These are phyloP conservation scores for Hyaloscypha variabilis DNA, from an alignment of 495 filamentous ascomycete genomes.

Conservation along the genomic window DNA sequence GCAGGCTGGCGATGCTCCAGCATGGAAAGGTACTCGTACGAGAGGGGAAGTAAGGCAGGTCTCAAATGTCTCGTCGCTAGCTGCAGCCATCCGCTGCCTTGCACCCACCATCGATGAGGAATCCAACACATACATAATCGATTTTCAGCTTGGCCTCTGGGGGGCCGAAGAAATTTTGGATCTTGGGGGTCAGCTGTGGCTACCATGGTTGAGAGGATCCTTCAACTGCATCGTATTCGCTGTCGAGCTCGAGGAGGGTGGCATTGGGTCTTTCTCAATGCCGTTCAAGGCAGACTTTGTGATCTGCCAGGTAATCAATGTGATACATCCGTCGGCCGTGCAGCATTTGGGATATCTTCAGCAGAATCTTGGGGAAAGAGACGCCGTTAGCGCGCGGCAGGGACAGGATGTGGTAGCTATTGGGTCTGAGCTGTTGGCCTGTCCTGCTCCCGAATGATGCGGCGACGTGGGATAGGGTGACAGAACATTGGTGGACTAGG, in stretches of 20 bases:
- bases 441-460: not conserved
- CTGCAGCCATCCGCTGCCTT: conserved; percentile 28
- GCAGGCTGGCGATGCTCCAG: not conserved
- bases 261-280: not conserved
- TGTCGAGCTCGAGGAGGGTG: not conserved
- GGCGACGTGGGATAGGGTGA: conserved; percentile 2
- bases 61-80: conserved; percentile 11
- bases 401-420: not conserved
- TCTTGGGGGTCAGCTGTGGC: conserved; percentile 13
- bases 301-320: conserved; percentile 8
- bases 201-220: not conserved
- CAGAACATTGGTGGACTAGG: not conserved
- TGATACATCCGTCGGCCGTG: conserved; percentile 27
- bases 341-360: conserved; percentile 20
- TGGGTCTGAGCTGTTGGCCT: conserved; percentile 5
- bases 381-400: conserved; percentile 28
- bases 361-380: conserved; percentile 23
- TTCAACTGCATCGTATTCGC: conserved; percentile 15
- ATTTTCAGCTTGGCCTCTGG: not conserved
- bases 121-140: conserved; percentile 21
- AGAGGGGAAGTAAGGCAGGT: conserved; percentile 6
- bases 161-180: not conserved
- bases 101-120: conserved; percentile 4
- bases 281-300: not conserved
- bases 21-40: not conserved